Conservation (phyloP, 2,329 filamentous ascomycete species). For the Claviceps sp. region DNA sequence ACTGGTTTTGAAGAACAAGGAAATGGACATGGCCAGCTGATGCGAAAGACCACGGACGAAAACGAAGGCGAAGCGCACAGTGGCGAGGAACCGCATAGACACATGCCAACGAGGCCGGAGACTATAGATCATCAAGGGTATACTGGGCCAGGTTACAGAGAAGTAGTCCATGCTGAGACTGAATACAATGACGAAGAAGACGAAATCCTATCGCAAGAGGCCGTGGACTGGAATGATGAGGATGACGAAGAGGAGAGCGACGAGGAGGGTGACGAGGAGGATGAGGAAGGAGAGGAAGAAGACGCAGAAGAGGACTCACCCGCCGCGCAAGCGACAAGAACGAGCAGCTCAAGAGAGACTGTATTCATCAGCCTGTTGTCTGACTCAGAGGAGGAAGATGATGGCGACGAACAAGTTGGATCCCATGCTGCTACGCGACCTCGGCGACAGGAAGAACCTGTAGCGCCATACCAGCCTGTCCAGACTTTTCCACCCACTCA, state of each 20-base stretch:
- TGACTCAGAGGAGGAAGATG: conserved; percentile 18
- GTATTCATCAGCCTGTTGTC: conserved; percentile 35
- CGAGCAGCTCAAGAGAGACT: conserved; percentile 17
- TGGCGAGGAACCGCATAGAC: not conserved
- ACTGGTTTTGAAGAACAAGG: conserved; percentile 22
- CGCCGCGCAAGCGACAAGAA: conserved; percentile 1
- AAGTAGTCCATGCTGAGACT: conserved; percentile 13
- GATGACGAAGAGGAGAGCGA: conserved; percentile 7
- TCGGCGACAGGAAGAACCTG: not conserved
- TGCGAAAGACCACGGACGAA: not conserved
- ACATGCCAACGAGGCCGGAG: not conserved
- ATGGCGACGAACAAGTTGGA: not conserved
- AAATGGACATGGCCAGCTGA: not conserved
- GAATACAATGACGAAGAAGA: conserved; percentile 7
- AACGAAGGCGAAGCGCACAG: conserved; percentile 1
- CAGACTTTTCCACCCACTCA: too few relatives aligned
- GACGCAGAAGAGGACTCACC: conserved; percentile 5
- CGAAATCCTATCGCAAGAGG: too few relatives aligned
- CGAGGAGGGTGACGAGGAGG: conserved; percentile 1
- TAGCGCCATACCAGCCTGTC: too few relatives aligned
- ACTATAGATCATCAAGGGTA: not conserved
- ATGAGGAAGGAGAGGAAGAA: conserved; percentile 3
- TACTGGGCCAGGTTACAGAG: conserved; percentile 10
- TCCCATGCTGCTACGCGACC: not conserved
- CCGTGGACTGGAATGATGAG: conserved; percentile 4